Conservation (phyloP, 2,329 filamentous ascomycete genomes). For the Colletotrichum sublineola region DNA sequence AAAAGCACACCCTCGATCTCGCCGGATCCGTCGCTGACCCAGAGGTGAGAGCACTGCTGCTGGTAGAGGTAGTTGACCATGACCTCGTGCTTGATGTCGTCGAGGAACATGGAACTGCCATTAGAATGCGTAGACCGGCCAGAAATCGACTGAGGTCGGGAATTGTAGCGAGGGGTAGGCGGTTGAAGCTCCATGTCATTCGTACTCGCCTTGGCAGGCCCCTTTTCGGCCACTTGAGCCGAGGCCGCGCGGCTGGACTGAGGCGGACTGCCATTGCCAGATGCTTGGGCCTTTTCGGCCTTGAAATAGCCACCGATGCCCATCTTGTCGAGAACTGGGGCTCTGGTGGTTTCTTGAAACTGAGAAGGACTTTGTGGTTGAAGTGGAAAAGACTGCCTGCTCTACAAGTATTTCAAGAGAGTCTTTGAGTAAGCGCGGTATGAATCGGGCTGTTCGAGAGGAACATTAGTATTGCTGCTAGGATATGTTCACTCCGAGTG, state of each 20-base stretch:
- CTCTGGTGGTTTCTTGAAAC: background rate
- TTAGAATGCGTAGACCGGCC: conserved; percentile 61
- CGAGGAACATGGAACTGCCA: conserved; percentile 69
- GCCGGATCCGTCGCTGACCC: conserved; percentile 78
- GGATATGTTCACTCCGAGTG: background rate
- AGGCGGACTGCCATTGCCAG: conserved; percentile 43
- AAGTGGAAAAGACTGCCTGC: background rate
- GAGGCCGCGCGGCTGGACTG: conserved; percentile 44
- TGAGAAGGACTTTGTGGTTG: background rate
- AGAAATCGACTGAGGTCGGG: conserved; percentile 66
- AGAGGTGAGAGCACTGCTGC: conserved; percentile 80
- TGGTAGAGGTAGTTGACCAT: conserved; percentile 89
- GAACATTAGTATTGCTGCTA: background rate
- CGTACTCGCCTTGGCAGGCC: conserved; percentile 46
- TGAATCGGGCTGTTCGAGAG: background rate
- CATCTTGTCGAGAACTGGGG: conserved; percentile 59
- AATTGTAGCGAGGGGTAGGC: conserved; percentile 62
- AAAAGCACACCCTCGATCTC: conserved; percentile 80
- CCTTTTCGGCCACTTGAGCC: conserved; percentile 55
- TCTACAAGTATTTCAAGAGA: conserved; percentile 3
- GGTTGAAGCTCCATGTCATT: conserved; percentile 64
- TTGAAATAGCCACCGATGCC: conserved; percentile 75
- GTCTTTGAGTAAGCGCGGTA: background rate
- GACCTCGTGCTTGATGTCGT: conserved; percentile 84
- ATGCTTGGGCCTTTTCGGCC: conserved; percentile 59